Evolutionary conservation across 169 alveolate genomes (phyloP).

Genomic region (Theileria annulata): DNA sequence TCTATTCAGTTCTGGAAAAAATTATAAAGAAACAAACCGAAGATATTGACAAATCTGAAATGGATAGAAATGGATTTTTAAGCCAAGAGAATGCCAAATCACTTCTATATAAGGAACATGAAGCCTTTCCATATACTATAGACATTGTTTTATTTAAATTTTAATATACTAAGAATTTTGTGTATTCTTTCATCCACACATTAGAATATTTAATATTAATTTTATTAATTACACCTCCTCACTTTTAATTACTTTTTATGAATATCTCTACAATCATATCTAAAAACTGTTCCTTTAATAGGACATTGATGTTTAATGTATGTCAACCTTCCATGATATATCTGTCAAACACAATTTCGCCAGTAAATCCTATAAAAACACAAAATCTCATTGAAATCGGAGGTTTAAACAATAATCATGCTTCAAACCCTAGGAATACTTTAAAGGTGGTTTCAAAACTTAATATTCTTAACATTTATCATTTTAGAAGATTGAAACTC

Average conservation of each 20-base stretch:
- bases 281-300: neutral
- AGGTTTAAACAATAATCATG: neutral
- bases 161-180: neutral
- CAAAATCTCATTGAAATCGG: neutral
- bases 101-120: slow-evolving; percentile 40
- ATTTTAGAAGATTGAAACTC: neutral
- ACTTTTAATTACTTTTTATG: neutral
- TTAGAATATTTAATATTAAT: neutral
- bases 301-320: neutral
- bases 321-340: neutral
- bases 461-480: neutral
- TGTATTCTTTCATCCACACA: neutral
- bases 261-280: neutral
- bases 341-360: neutral
- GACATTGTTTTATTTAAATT: slow-evolving; percentile 44
- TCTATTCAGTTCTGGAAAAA: slow-evolving; percentile 28
- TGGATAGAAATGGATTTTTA: neutral
- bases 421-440: neutral
- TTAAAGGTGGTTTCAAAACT: neutral
- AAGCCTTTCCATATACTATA: slow-evolving; percentile 48
- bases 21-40: neutral
- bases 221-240: too few relatives aligned
- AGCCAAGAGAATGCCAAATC: neutral
- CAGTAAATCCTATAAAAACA: neutral
- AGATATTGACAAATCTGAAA: neutral